A percentile compares a stretch with the other conserved stretches of the same genome.
Evolutionary conservation across 2,329 filamentous ascomycete species (phyloP).

Genomic region (Claviceps sp.): DNA sequence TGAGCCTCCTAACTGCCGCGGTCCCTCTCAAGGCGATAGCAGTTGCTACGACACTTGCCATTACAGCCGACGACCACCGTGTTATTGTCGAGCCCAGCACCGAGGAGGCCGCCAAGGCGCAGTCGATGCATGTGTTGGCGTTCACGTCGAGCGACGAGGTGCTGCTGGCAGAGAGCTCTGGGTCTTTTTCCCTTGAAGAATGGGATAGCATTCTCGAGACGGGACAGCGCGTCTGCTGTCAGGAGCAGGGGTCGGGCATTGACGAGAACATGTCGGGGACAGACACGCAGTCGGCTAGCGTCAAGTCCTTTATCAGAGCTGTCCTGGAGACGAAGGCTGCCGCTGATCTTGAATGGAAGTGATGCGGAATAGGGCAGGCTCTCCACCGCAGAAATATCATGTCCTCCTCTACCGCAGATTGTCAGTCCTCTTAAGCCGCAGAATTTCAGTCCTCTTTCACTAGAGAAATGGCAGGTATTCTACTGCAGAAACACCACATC

Average conservation of each 20-base stretch:
- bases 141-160: slow-evolving; percentile 65
- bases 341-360: slow-evolving; percentile 45
- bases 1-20: slow-evolving; percentile 69
- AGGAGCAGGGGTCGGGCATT: slow-evolving; percentile 21
- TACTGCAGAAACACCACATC: no score
- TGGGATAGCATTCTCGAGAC: slow-evolving; percentile 60
- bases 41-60: slow-evolving; percentile 50
- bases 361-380: slow-evolving; percentile 10
- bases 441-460: neutral
- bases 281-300: slow-evolving; percentile 27
- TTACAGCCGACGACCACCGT: slow-evolving; percentile 29
- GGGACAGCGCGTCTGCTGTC: slow-evolving; percentile 53
- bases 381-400: neutral
- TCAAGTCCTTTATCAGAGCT: slow-evolving; percentile 49
- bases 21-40: slow-evolving; percentile 66
- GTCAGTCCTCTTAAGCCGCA: neutral
- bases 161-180: slow-evolving; percentile 70
- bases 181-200: slow-evolving; percentile 57
- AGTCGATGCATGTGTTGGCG: slow-evolving; percentile 68
- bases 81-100: slow-evolving; percentile 49
- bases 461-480: neutral
- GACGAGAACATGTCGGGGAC: slow-evolving; percentile 35
- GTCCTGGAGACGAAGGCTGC: slow-evolving; percentile 42
- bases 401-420: neutral
- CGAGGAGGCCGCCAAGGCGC: slow-evolving; percentile 45